A percentile compares a stretch with the other conserved stretches of the same genome.
phyloP scores from a whole-genome alignment of 805 yeast species.

The Candida succiphila region DNA sequence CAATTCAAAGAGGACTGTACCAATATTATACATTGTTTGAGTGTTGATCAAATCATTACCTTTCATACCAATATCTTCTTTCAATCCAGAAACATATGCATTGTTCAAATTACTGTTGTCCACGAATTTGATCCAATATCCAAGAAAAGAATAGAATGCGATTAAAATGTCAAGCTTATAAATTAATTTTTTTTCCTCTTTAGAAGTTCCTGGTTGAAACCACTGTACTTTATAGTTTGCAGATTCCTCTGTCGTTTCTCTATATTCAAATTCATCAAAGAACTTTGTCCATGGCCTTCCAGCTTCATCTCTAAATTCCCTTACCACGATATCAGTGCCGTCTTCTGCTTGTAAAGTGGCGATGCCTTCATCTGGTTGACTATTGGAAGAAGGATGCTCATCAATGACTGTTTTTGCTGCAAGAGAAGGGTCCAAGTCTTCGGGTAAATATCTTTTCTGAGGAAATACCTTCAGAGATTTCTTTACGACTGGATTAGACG shows the following conservation, averaged over 20 bases:
- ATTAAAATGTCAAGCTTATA: conserved; percentile 9
- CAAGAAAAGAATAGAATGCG: conserved; percentile 5
- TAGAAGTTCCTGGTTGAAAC: conserved; percentile 29
- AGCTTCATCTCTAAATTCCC: conserved; percentile 44
- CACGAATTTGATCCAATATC: conserved; percentile 27
- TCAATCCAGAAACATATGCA: conserved; percentile 39
- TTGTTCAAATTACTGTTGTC: conserved; percentile 45
- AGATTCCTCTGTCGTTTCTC: conserved; percentile 26
- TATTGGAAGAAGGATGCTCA: too few relatives aligned
- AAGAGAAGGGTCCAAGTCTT: too few relatives aligned
- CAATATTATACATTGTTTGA: conserved; percentile 27
- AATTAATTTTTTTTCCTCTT: conserved; percentile 8
- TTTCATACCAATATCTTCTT: conserved; percentile 33
- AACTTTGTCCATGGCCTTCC: conserved; percentile 43
- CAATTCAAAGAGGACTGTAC: conserved; percentile 31
- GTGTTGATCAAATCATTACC: conserved; percentile 28
- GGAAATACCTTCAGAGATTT: too few relatives aligned
- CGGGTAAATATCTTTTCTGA: too few relatives aligned
- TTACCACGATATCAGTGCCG: conserved; percentile 4
- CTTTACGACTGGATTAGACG: too few relatives aligned
- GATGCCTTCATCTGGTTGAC: too few relatives aligned
- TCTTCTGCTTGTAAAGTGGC: conserved; percentile 1
- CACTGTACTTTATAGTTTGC: conserved; percentile 36
- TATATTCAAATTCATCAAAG: conserved; percentile 55
- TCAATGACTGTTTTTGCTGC: too few relatives aligned